Percentiles rank a stretch among this genome's conserved stretches.
phyloP scores from a whole-genome alignment of 2,329 filamentous ascomycete species.

The Claviceps citrina region DNA sequence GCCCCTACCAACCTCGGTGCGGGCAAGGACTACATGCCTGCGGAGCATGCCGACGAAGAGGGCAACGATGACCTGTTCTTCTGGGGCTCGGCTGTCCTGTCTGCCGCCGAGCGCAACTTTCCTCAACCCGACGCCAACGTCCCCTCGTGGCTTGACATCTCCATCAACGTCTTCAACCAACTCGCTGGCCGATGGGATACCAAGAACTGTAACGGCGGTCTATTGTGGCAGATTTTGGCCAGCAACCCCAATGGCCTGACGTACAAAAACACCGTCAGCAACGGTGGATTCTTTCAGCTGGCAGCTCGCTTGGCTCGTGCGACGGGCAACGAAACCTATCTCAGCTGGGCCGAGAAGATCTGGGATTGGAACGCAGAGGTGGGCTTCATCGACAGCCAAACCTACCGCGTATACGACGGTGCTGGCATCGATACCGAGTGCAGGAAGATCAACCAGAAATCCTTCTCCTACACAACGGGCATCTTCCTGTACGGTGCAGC shows the following conservation, averaged over 20 bases:
- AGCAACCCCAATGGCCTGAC: conserved; percentile 63
- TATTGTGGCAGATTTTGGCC: conserved; percentile 69
- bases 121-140: conserved; percentile 40
- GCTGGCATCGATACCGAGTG: conserved; percentile 41
- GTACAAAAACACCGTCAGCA: conserved; percentile 73
- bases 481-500: conserved; percentile 51
- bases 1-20: conserved; percentile 44
- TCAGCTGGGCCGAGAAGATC: conserved; percentile 50
- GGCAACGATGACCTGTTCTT: conserved; percentile 66
- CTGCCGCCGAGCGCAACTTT: conserved; percentile 53
- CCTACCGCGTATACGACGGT: conserved; percentile 46
- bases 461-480: conserved; percentile 52
- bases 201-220: conserved; percentile 54
- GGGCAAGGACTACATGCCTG: conserved; percentile 43
- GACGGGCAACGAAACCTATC: conserved; percentile 50
- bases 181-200: conserved; percentile 57
- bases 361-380: conserved; percentile 48
- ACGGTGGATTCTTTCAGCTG: conserved; percentile 72
- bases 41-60: conserved; percentile 39
- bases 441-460: conserved; percentile 32
- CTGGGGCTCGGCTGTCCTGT: conserved; percentile 53
- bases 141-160: conserved; percentile 52
- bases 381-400: conserved; percentile 38
- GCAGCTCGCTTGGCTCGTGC: conserved; percentile 58
- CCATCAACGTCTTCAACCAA: conserved; percentile 56